Conservation (phyloP, 768 basidiomycete species). For the Xerocomellus intermedius region DNA sequence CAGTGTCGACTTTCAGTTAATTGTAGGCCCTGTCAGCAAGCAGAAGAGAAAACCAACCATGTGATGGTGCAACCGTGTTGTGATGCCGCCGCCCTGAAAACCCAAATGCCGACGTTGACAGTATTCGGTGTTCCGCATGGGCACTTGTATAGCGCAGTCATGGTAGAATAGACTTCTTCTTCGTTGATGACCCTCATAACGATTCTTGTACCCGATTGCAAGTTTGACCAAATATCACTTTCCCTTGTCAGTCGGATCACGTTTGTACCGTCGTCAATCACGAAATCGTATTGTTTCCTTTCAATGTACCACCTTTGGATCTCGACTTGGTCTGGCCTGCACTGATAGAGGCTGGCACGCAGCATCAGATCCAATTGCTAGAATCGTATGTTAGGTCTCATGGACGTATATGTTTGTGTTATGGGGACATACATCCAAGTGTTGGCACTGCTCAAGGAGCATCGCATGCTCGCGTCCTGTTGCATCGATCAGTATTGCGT, state of each 20-base stretch:
- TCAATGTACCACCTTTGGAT: conserved; percentile 2
- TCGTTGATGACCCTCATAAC: neutral
- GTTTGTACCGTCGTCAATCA: neutral
- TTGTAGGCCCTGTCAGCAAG: neutral
- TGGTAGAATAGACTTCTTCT: neutral
- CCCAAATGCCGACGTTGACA: neutral
- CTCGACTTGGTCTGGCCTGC: neutral
- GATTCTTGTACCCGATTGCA: neutral
- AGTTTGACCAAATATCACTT: neutral
- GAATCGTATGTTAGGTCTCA: neutral
- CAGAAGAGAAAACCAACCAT: neutral
- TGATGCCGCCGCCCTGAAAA: neutral
- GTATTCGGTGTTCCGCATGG: neutral
- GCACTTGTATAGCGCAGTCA: neutral
- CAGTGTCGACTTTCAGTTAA: neutral
- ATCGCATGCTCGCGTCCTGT: too few relatives aligned
- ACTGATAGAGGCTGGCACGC: neutral
- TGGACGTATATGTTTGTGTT: too few relatives aligned
- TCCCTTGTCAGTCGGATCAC: neutral
- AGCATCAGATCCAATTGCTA: conserved; percentile 4
- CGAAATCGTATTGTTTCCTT: conserved; percentile 1
- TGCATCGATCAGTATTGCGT: too few relatives aligned
- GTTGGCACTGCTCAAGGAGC: too few relatives aligned
- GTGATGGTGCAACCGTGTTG: neutral
- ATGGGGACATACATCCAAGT: too few relatives aligned